Percentiles rank a stretch among this genome's conserved stretches.
These are phyloP conservation scores for Leccinum aurantiacum DNA, from an alignment of 768 basidiomycete species.

Conservation along the genomic window DNA sequence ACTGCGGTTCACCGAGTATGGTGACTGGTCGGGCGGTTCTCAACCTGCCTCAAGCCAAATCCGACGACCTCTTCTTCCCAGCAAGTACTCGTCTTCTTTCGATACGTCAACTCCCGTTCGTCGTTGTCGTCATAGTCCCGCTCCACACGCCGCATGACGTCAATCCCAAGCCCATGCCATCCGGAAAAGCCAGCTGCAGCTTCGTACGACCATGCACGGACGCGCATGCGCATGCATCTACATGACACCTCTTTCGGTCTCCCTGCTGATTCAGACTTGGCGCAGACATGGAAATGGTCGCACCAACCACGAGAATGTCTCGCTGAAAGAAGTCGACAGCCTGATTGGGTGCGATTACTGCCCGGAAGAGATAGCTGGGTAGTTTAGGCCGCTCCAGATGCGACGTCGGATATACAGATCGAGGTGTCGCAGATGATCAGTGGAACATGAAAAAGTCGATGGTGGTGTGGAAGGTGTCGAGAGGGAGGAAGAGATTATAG, in stretches of 20 bases:
- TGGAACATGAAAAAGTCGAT: background rate
- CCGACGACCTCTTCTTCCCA: background rate
- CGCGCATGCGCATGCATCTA: background rate
- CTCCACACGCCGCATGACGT: constrained; percentile 1
- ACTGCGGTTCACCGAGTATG: background rate
- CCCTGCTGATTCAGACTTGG: background rate
- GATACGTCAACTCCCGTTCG: background rate
- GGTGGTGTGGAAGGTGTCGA: background rate
- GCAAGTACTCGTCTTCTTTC: background rate
- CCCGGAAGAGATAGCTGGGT: constrained; percentile 29
- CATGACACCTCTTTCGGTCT: background rate
- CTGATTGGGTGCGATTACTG: constrained; percentile 16
- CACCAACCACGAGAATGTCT: constrained; percentile 14
- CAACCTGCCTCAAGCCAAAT: too few species aligned
- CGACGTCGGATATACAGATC: constrained; percentile 9
- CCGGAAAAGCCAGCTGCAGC: constrained; percentile 29
- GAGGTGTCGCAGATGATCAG: constrained; percentile 9
- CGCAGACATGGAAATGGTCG: background rate
- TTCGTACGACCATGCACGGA: constrained; percentile 23
- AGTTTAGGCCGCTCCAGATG: constrained; percentile 26
- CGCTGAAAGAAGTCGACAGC: constrained; percentile 30
- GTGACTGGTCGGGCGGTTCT: background rate
- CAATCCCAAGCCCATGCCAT: constrained; percentile 27
- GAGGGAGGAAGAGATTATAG: background rate
- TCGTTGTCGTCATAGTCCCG: background rate